Evolutionary conservation across 371 early-diverging fungal species (phyloP), one percentile per base, ranked within the genome.

Genomic region (Cokeromyces recurvatus): DNA sequence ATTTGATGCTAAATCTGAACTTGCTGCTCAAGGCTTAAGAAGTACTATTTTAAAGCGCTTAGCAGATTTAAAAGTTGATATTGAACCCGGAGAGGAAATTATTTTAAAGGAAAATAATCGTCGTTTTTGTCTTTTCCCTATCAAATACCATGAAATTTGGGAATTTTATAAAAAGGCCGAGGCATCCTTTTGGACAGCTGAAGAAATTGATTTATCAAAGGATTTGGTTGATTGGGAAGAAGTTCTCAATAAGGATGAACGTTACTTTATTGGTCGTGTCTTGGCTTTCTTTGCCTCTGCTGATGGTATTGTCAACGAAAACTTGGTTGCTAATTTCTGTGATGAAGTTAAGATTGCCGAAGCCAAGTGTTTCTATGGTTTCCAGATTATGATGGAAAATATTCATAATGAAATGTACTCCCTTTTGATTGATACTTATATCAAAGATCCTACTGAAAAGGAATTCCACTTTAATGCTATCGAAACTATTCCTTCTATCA

Each of bases 341-440:
- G 84, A 84, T 37, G 99, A 99, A 62, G 97, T 99, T n/a, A 96
- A 96, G 71, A 87, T 98, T 48, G 86, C 95, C 35, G 99, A 99
- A 71, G 99, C 99, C 11, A 79, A 95, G 47, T 94, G 91, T 70
- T 99, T 99, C 70, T 99, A 99, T 65, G 98, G 97, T 15, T 99
- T 99, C 82, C 99, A 99, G 72, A 96, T 99, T 64, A 98, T 97
- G 94, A 99, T 99, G 55, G 99, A 99, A 72, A 99, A 98, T 77
- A 93, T 99, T 53, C 99, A 99, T 77, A 83, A 91, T 22, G 99
- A 99, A 72, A 99, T 97, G 86, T 99, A 99, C 81, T 90, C 91
- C 32, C 79, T 99, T n/a, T 77, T 99, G 24, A 98, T 99, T 44
- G 99, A 99, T 59, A 94, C 99, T 12, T 98, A 98, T 72, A 91